These are phyloP conservation scores for Pseudogymnoascus destructans DNA, from an alignment of 2,329 filamentous ascomycete species.

Conservation along the genomic window DNA sequence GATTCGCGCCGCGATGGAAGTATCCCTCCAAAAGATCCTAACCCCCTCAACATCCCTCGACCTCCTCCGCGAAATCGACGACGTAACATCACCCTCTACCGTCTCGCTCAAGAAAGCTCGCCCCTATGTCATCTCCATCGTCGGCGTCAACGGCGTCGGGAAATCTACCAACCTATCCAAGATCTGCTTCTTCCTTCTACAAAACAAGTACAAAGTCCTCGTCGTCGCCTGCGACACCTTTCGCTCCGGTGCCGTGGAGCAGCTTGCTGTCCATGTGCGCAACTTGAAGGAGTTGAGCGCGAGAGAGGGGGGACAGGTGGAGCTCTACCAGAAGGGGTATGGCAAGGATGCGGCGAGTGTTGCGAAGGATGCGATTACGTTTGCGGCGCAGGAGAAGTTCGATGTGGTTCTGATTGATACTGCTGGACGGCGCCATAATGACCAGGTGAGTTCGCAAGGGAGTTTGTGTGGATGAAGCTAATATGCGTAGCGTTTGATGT, in stretches of 20 bases:
- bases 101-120: conserved; percentile 52
- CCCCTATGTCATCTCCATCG: conserved; percentile 95
- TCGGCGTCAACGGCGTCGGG: conserved; percentile 94
- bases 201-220: conserved; percentile 92
- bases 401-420: conserved; percentile 97
- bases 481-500: conserved; percentile 60
- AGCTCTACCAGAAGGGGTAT: conserved; percentile 93
- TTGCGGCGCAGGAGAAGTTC: conserved; percentile 61
- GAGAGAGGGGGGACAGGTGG: conserved; percentile 73
- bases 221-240: conserved; percentile 95
- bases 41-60: conserved; percentile 92
- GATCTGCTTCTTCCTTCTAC: conserved; percentile 92
- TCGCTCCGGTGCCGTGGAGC: conserved; percentile 91
- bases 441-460: conserved; percentile 36
- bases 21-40: conserved; percentile 84
- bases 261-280: conserved; percentile 86
- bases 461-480: conserved; percentile 9
- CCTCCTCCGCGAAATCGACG: conserved; percentile 82
- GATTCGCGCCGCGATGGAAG: conserved; percentile 78
- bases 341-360: conserved; percentile 95
- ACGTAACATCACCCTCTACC: conserved; percentile 53
- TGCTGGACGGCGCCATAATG: conserved; percentile 87
- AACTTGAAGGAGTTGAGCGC: conserved; percentile 81
- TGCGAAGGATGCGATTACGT: conserved; percentile 81
- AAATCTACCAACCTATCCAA: conserved; percentile 97